Evolutionary conservation across 805 yeast species (phyloP).

Genomic region (Suhomyces emberorum): DNA sequence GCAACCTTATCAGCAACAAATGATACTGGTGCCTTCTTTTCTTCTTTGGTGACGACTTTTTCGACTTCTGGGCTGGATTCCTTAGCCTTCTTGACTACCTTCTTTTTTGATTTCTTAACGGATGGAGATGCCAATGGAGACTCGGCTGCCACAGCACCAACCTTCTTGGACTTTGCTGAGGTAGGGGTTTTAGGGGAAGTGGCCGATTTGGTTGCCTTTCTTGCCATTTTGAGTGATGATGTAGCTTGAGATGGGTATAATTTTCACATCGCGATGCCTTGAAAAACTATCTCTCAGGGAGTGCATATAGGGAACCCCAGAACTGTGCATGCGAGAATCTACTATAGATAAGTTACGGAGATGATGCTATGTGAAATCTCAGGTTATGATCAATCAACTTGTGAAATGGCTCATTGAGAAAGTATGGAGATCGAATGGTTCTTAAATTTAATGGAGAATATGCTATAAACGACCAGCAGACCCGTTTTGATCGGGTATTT

Average conservation of each 20-base stretch:
- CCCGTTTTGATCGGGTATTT: too few species aligned
- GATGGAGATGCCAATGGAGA: conserved; percentile 23
- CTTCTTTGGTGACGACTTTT: not conserved
- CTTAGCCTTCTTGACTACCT: conserved; percentile 4
- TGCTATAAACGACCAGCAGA: too few species aligned
- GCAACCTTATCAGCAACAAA: conserved; percentile 10
- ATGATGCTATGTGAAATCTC: too few species aligned
- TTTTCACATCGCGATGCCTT: not conserved
- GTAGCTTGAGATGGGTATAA: not conserved
- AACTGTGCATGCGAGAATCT: too few species aligned
- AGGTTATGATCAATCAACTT: too few species aligned
- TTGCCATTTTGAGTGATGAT: conserved; percentile 23
- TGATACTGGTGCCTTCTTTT: not conserved
- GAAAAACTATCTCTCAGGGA: not conserved
- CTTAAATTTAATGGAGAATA: too few species aligned
- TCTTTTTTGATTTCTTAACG: conserved; percentile 8
- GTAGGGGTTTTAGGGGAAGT: conserved; percentile 24
- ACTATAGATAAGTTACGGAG: too few species aligned
- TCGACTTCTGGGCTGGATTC: conserved; percentile 1
- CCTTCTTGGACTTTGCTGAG: conserved; percentile 19
- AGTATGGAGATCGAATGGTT: too few species aligned
- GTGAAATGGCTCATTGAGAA: too few species aligned
- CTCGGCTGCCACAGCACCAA: conserved; percentile 15
- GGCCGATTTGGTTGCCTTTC: conserved; percentile 28
- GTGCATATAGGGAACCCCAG: too few species aligned